These are phyloP conservation scores for Ilex aquifolium DNA, from an alignment of 257 asterid species.

Conservation along the genomic window DNA sequence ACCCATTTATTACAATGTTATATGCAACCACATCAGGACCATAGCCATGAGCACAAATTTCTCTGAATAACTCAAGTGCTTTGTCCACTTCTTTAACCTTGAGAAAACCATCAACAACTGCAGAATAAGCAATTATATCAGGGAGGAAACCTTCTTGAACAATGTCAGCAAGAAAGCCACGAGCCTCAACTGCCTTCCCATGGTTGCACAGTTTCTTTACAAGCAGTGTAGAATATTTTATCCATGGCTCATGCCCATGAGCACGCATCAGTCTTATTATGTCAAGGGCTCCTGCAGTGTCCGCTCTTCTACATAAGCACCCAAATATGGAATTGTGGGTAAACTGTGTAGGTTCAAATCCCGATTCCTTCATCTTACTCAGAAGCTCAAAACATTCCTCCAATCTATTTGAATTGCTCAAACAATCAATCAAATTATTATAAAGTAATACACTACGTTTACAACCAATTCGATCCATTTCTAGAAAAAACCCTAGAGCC, in stretches of 20 bases:
- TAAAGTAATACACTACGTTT: conserved; percentile 51
- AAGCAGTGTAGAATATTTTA: conserved; percentile 69
- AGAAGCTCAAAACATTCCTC: conserved; percentile 51
- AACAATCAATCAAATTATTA: conserved; percentile 51
- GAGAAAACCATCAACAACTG: conserved; percentile 61
- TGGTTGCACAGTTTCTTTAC: conserved; percentile 52
- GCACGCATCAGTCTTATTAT: conserved; percentile 65
- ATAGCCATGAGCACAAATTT: conserved; percentile 55
- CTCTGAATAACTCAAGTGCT: conserved; percentile 59
- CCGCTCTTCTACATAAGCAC: conserved; percentile 63
- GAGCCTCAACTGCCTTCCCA: conserved; percentile 61
- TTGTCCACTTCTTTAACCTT: conserved; percentile 45
- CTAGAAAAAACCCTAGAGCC: conserved; percentile 55
- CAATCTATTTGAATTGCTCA: conserved; percentile 57
- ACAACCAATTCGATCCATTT: conserved; percentile 48
- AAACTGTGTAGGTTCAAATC: conserved; percentile 66
- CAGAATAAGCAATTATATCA: conserved; percentile 69
- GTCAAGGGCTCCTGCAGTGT: conserved; percentile 52
- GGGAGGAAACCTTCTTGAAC: conserved; percentile 64
- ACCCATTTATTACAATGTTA: conserved; percentile 72
- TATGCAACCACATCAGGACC: conserved; percentile 75
- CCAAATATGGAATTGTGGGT: conserved; percentile 79
- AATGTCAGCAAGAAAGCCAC: conserved; percentile 57
- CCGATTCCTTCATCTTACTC: conserved; percentile 59
- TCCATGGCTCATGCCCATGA: conserved; percentile 82